Evolutionary conservation across 129 eudicot genomes (phyloP).

Genomic region (Calendula officinalis): DNA sequence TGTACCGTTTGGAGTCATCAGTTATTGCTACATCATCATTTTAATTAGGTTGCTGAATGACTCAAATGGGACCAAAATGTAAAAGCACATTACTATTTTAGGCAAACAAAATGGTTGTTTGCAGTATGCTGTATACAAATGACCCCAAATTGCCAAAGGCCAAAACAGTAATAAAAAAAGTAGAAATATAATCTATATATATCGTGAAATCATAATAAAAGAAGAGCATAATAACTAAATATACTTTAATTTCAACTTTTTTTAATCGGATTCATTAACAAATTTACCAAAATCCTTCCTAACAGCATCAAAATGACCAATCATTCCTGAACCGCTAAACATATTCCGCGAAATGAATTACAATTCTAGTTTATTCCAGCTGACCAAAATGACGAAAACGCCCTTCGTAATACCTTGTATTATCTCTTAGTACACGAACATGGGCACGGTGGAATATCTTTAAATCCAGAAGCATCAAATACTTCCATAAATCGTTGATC

Average conservation of each 20-base stretch:
- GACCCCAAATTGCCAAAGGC: background rate
- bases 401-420: conserved; percentile 10
- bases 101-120: background rate
- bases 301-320: conserved; percentile 22
- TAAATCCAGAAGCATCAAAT: conserved; percentile 63
- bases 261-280: conserved; percentile 18
- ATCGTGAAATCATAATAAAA: background rate
- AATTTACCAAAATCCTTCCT: conserved; percentile 32
- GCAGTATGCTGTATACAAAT: conserved; percentile 4
- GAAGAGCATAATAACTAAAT: conserved; percentile 11
- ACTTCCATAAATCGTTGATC: conserved; percentile 90
- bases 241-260: conserved; percentile 16
- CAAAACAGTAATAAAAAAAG: background rate
- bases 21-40: no score
- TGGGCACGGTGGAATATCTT: conserved; percentile 51
- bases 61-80: no score
- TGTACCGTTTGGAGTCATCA: no score
- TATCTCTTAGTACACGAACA: conserved; percentile 56
- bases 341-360: conserved; percentile 22
- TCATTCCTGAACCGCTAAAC: conserved; percentile 39
- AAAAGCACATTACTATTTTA: no score
- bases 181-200: background rate
- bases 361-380: conserved; percentile 34
- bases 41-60: no score
- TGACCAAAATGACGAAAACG: conserved; percentile 15